Conservation (phyloP, 1,284 basidiomycete genomes). For the Mycosarcoma maydis region DNA sequence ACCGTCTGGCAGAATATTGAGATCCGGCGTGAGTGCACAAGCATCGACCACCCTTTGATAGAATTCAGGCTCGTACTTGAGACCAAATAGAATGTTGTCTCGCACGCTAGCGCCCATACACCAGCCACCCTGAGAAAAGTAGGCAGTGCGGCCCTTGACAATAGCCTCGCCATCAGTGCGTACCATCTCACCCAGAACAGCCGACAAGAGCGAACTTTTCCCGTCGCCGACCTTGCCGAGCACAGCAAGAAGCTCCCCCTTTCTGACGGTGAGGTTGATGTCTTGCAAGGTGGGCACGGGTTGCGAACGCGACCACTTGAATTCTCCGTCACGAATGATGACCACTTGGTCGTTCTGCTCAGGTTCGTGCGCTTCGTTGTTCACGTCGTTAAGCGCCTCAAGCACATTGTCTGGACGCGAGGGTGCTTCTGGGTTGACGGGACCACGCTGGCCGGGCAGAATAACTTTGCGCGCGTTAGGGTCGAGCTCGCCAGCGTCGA, state of each 20-base stretch:
- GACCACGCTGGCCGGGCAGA: conserved; percentile 29
- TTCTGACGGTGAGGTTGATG: conserved; percentile 51
- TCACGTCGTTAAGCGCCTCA: conserved; percentile 16
- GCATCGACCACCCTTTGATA: conserved; percentile 65
- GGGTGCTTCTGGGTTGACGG: conserved; percentile 19
- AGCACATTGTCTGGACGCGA: conserved; percentile 33
- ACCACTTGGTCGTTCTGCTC: conserved; percentile 32
- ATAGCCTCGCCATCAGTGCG: conserved; percentile 54
- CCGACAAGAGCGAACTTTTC: conserved; percentile 62
- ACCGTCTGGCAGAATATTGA: conserved; percentile 78
- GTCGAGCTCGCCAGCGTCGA: conserved; percentile 74
- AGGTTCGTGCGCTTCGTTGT: conserved; percentile 17
- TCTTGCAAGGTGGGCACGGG: conserved; percentile 50
- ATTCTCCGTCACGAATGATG: conserved; percentile 62
- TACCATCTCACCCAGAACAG: conserved; percentile 62
- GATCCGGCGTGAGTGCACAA: conserved; percentile 70
- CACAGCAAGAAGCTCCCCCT: conserved; percentile 57
- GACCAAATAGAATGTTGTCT: conserved; percentile 70
- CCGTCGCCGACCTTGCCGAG: conserved; percentile 65
- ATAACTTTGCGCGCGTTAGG: conserved; percentile 67
- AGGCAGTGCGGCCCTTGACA: conserved; percentile 71
- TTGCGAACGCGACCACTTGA: conserved; percentile 74
- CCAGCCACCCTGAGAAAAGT: conserved; percentile 89
- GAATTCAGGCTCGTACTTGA: conserved; percentile 70
- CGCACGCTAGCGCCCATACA: conserved; percentile 83